These are phyloP conservation scores for Macrophomina pseudophaseolina DNA, from an alignment of 2,329 filamentous ascomycete species.

Conservation along the genomic window DNA sequence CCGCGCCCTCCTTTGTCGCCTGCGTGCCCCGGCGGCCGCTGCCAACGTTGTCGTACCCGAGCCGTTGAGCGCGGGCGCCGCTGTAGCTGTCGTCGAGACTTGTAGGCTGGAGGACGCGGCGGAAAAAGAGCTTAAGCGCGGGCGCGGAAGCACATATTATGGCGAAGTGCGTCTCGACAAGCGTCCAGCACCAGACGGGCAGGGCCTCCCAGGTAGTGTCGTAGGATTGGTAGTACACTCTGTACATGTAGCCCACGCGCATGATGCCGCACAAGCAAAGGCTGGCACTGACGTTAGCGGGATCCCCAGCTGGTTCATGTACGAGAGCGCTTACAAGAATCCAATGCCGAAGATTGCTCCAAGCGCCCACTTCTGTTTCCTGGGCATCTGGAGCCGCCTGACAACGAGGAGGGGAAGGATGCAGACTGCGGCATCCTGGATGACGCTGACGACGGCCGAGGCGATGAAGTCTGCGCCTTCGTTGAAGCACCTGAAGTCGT, in stretches of 20 bases:
- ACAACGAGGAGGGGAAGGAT: slow-evolving; percentile 51
- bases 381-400: slow-evolving; percentile 49
- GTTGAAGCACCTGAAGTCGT: slow-evolving; percentile 38
- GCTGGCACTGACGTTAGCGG: slow-evolving; percentile 26
- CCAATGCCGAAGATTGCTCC: slow-evolving; percentile 53
- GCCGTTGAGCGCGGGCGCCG: not conserved
- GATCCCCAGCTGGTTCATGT: no score
- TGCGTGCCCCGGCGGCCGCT: not conserved
- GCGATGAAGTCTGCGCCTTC: slow-evolving; percentile 46
- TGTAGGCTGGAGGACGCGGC: not conserved
- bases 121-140: slow-evolving; percentile 49
- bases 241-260: slow-evolving; percentile 44
- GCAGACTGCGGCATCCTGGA: slow-evolving; percentile 49
- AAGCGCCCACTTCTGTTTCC: slow-evolving; percentile 50
- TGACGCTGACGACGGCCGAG: slow-evolving; percentile 45
- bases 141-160: slow-evolving; percentile 53
- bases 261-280: slow-evolving; percentile 44
- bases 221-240: slow-evolving; percentile 42
- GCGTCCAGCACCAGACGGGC: slow-evolving; percentile 49
- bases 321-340: slow-evolving; percentile 42
- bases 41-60: not conserved
- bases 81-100: not conserved
- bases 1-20: not conserved
- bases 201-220: slow-evolving; percentile 49
- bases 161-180: slow-evolving; percentile 48